These are phyloP conservation scores for Pyrenophora teres DNA, from an alignment of 2,329 filamentous ascomycete species.

Conservation along the genomic window DNA sequence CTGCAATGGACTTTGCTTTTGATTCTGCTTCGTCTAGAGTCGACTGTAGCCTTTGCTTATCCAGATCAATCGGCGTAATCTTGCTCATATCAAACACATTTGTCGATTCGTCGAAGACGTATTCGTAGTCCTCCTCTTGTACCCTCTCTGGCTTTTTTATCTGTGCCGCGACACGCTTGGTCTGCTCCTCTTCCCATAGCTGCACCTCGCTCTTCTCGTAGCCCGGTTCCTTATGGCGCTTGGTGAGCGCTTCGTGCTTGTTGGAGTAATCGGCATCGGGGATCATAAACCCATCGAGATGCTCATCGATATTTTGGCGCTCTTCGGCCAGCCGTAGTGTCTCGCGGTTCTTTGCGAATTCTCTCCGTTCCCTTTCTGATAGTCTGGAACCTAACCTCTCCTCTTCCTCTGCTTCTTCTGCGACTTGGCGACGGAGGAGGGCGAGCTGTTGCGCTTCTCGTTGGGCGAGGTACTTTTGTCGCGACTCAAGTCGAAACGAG, in stretches of 20 bases:
- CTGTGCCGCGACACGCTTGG: constrained; percentile 72
- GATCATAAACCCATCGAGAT: constrained; percentile 88
- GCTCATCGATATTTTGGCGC: constrained; percentile 83
- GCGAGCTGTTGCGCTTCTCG: constrained; percentile 84
- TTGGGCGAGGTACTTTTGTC: constrained; percentile 93
- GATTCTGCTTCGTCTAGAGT: constrained; percentile 88
- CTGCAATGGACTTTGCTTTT: constrained; percentile 85
- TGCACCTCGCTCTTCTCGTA: constrained; percentile 92
- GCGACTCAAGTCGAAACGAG: constrained; percentile 79
- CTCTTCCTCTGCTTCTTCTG: constrained; percentile 80
- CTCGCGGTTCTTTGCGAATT: constrained; percentile 88
- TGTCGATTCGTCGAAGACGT: constrained; percentile 90
- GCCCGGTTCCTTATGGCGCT: constrained; percentile 83
- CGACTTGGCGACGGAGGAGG: constrained; percentile 85
- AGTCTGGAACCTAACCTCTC: constrained; percentile 71
- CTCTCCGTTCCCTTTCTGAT: constrained; percentile 76
- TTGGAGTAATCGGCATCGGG: constrained; percentile 90
- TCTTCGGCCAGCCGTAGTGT: constrained; percentile 78
- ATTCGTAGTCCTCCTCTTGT: constrained; percentile 85
- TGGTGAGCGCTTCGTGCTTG: constrained; percentile 88
- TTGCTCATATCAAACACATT: constrained; percentile 74
- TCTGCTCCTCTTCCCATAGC: constrained; percentile 92
- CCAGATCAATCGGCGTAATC: constrained; percentile 73
- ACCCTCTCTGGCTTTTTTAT: constrained; percentile 69
- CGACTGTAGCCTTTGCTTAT: constrained; percentile 77